Conservation (phyloP, 1,139 yeast genomes). For the Pichia sp. region DNA sequence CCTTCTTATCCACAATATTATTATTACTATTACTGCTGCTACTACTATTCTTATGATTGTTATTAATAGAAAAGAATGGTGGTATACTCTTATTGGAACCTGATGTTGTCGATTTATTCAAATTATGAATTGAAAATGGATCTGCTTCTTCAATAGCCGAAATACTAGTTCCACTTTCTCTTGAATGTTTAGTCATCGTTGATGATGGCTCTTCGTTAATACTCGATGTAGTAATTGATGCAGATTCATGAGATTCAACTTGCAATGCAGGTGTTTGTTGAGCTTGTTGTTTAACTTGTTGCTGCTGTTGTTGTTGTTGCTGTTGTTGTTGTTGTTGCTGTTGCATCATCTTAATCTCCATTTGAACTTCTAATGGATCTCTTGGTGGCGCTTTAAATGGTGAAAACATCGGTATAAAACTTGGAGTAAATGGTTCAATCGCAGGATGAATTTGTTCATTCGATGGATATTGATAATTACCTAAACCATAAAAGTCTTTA, state of each 20-base stretch:
- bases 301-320: conserved; percentile 12
- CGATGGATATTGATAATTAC: conserved; percentile 25
- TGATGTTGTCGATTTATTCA: conserved; percentile 2
- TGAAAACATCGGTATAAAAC: conserved; percentile 26
- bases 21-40: too few species aligned
- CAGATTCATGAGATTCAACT: background rate
- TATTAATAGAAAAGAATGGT: background rate
- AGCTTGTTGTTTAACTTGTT: conserved; percentile 13
- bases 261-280: conserved; percentile 2
- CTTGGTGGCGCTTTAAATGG: conserved; percentile 24
- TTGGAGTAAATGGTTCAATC: conserved; percentile 28
- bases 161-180: conserved; percentile 1
- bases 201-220: background rate
- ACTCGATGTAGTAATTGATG: background rate
- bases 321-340: conserved; percentile 17
- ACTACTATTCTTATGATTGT: too few species aligned
- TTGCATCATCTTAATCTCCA: conserved; percentile 13
- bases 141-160: conserved; percentile 11
- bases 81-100: conserved; percentile 8
- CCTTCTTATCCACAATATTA: too few species aligned
- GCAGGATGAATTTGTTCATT: conserved; percentile 25
- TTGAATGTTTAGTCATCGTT: background rate
- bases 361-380: conserved; percentile 21
- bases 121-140: conserved; percentile 10
- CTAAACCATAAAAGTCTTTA: conserved; percentile 29